Conservation (phyloP, 2,329 filamentous ascomycete genomes). For the Didymella pinodella region DNA sequence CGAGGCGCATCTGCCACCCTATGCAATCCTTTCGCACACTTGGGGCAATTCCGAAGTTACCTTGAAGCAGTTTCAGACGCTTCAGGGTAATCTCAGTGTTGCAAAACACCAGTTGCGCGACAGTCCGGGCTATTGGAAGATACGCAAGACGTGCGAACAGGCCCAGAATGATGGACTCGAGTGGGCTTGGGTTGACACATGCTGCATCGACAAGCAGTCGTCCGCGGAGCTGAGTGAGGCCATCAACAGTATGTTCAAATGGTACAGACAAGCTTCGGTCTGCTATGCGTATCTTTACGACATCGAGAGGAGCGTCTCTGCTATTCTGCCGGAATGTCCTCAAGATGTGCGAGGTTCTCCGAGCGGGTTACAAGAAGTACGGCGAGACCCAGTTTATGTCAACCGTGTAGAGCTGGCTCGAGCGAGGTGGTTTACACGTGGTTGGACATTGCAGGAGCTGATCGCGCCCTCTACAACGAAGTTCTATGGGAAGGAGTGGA, state of each 20-base stretch:
- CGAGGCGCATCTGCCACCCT: background rate
- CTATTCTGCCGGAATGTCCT: no score
- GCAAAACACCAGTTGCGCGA: background rate
- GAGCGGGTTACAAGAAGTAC: no score
- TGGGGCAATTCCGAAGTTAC: background rate
- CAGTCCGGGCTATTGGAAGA: background rate
- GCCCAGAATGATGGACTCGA: background rate
- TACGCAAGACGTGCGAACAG: background rate
- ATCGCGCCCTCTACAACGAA: background rate
- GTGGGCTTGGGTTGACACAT: conserved; percentile 10
- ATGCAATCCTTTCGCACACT: background rate
- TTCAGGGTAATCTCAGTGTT: background rate
- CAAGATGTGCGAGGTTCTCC: no score
- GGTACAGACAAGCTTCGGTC: conserved; percentile 11
- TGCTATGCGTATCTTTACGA: conserved; percentile 21
- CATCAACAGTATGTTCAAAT: conserved; percentile 29
- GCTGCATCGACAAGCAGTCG: conserved; percentile 24
- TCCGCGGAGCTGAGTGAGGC: conserved; percentile 25
- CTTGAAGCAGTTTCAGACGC: background rate
- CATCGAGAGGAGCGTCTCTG: background rate
- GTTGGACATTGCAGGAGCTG: background rate
- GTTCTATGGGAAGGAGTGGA: background rate
- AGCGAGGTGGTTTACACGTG: background rate
- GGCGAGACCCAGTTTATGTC: no score
- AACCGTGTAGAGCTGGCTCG: background rate